Evolutionary conservation across 2,329 filamentous ascomycete genomes (phyloP), one percentile per base, ranked within the genome.

Genomic region (Fusarium lateritium): DNA sequence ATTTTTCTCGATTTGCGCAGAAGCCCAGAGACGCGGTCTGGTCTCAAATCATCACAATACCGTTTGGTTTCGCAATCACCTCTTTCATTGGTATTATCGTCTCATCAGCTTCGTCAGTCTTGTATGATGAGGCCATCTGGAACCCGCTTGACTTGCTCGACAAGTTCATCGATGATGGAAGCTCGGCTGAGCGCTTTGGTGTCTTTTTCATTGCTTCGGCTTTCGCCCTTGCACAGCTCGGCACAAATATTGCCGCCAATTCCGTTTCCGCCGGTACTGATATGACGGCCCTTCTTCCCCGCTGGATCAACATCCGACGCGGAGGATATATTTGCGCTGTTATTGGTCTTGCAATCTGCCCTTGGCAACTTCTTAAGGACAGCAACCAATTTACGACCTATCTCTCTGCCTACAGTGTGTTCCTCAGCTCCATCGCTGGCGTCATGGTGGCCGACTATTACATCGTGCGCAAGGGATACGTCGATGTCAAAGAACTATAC

Each of bases 381-480:
- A 88, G 88, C 44, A 97, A 95, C 83, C 90, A 91, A 79, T 97
- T 97, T 82, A 96, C 93, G 1, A 97, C 93, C 5, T 97, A 97
- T 76, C 88, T 98, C 1, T 96, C 92, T 1, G 92, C 94, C 2
- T 97, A 97, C 83, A 94, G 92, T 5, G 94, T 98, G 58, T 98
- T 98, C 81, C 86, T 98, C n/a, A 94, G 92, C 62, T 94, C 92
- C 43, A 97, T 98, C 67, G 94, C 93, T 1, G 94, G 94, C n/a
- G 93, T 97, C 68, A 96, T 97, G 82, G 84, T 94, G 63, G 88
- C 86, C 71, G 94, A 98, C 79, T 98, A 98, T 83, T 98, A 97
- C 79, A 66, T 92, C 57, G 92, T 97, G 7, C 91, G 94, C 60
- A 90, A 87, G 61, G 94, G 94, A 7, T 97, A 94, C 77, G 84